These are phyloP conservation scores for Xylaria sp. DNA, from an alignment of 2,329 filamentous ascomycete genomes.

Conservation along the genomic window DNA sequence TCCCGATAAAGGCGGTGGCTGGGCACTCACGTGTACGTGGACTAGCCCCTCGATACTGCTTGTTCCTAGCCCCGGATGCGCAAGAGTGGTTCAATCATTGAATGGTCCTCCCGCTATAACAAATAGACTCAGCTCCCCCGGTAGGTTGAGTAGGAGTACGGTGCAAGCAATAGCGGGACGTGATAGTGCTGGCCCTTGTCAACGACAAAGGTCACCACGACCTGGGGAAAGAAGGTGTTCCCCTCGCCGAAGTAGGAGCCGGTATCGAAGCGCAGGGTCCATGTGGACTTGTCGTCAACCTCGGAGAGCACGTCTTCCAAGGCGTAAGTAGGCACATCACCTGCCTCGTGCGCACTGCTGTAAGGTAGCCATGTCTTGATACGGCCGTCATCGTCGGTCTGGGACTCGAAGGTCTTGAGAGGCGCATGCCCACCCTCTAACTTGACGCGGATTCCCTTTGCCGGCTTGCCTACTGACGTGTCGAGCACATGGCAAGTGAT, in stretches of 20 bases:
- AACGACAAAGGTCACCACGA: conserved; percentile 65
- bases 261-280: conserved; percentile 79
- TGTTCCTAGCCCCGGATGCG: not conserved
- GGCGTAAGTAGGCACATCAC: conserved; percentile 68
- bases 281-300: conserved; percentile 62
- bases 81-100: not conserved
- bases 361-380: conserved; percentile 75
- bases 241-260: conserved; percentile 75
- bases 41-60: not conserved
- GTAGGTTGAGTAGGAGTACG: conserved; percentile 86
- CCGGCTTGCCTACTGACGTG: conserved; percentile 79
- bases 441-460: conserved; percentile 72
- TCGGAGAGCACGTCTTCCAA: conserved; percentile 66
- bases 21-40: not conserved
- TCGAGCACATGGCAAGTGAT: conserved; percentile 92
- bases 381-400: conserved; percentile 81
- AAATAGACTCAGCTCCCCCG: conserved; percentile 68
- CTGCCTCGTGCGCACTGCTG: conserved; percentile 60
- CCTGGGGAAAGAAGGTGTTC: conserved; percentile 71
- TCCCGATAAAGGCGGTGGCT: not conserved
- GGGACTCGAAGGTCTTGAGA: conserved; percentile 69
- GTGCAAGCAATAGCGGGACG: conserved; percentile 80
- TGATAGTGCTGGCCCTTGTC: conserved; percentile 76
- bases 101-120: too few species aligned
- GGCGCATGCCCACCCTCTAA: conserved; percentile 60